Base-by-base conservation (phyloP, 148 eudicot species). In the Beta vulgaris region DNA sequence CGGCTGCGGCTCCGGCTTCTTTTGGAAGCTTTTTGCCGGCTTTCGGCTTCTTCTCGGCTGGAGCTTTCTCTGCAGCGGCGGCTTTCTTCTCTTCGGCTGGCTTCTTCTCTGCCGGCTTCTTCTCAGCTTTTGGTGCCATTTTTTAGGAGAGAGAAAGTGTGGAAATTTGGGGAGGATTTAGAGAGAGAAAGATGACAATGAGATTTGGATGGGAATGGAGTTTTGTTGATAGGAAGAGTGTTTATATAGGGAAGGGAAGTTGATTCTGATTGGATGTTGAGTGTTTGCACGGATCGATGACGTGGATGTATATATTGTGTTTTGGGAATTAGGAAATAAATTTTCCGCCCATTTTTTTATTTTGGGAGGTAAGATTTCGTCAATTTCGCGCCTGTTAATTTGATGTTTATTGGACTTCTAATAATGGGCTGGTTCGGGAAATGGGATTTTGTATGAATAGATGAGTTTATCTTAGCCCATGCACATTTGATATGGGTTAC, bases 101-200 rank as follows among this genome's bases (percentile, higher is more conserved):
- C 77, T 83, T 83, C 78, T 83, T 77, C 53, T 76, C 85, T 1
- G 84, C 84, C 0, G 87, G 87, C 37, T 85, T 85, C 79, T 85
- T 82, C 66, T 85, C 88, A 11, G 78, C 85, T 63, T 85, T 85
- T 16, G 88, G 88, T 12, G 88, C 82, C 86, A 83, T 83, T 55
- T 46, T 3, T 39, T 26, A 2, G 70, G 31, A 64, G 57, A 28
- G 26, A 15, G 65, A 72, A 29, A 28, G 21, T 72, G 26, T 4
- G 7, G 1, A 39, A 25, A 48, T 23, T 26, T 43, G 15, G 18
- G 29, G 40, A 29, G 6, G 7, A n/a, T n/a, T n/a, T n/a, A n/a
- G 11, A 32, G 3, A n/a, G 42, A 32, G 57, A 4, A 6, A 66
- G 25, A 40, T 1, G 16, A 28, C 2, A 13, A 43, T 60, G 13